Base-by-base conservation (phyloP, 2,329 filamentous ascomycete genomes). In the Calonectria hongkongensis region DNA sequence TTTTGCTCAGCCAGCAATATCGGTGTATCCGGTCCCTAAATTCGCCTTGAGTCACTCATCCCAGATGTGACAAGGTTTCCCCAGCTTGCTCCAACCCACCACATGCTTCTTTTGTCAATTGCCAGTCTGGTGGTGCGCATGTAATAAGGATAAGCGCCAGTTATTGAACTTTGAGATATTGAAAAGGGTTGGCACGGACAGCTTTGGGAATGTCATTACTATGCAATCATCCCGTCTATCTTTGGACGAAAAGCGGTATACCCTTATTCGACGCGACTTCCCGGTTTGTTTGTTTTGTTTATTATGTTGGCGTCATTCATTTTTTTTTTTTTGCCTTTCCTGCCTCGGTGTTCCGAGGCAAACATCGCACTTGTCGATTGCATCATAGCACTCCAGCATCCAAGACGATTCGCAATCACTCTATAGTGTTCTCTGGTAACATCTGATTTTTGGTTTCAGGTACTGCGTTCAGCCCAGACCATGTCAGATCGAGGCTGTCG, bases 401-500 rank as follows among this genome's bases (percentile, higher is more conserved):
- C 16, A 47, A 33, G n/a, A 69, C 27, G n/a, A 45, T 27, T 69
- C n/a, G 18, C 36, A 62, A 47, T 33, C n/a, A 30, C 18, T 39
- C 25, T 10, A 15, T 48, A 10, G 45, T 48, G 39, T 51, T 25
- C 36, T 54, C 27, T 27, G 43, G 62, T 47, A 30, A n/a, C 18
- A 65, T 56, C 48, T 48, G n/a, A 13, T 63, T 30, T 30, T 68
- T 50, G 47, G 70, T 72, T 72, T 72, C 65, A 72, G 65, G 70
- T 68, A 18, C 41, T 50, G 58, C 18, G 36, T 36, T 10, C 39
- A 58, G 56, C 58, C 65, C 16, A 10, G 56, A 5, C 64, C 64
- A 63, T 66, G 56, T 64, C 25, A 13, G 36, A 45, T 67, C 56
- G 51, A 66, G 50, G 51, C 43, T 41, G 41, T 25, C 12, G 16